Evolutionary conservation across 2,329 filamentous ascomycete genomes (phyloP).

Genomic region (Cladophialophora immunda): DNA sequence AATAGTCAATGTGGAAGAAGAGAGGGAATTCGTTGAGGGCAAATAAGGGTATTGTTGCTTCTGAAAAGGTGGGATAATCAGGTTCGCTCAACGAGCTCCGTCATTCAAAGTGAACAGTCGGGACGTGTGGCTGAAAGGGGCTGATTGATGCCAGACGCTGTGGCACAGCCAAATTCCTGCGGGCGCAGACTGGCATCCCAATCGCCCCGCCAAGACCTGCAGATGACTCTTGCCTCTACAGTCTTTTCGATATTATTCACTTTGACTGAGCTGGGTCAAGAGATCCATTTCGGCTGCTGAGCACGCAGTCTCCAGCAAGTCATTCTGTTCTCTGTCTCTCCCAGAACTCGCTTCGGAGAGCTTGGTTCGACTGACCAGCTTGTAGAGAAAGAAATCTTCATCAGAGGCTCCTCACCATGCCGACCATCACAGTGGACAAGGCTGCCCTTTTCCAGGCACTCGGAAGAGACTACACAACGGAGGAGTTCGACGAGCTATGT

Average conservation of each 20-base stretch:
- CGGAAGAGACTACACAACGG: constrained; percentile 86
- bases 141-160: constrained; percentile 8
- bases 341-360: neutral
- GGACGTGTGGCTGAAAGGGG: constrained; percentile 17
- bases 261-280: neutral
- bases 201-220: constrained; percentile 10
- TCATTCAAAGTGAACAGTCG: constrained; percentile 26
- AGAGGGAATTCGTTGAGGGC: constrained; percentile 4
- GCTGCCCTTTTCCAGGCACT: constrained; percentile 93
- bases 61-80: constrained; percentile 31
- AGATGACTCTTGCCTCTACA: constrained; percentile 9
- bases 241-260: constrained; percentile 2
- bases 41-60: constrained; percentile 19
- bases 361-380: neutral
- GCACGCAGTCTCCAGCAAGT: neutral
- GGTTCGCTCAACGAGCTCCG: constrained; percentile 27
- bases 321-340: neutral
- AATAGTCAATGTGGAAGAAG: neutral
- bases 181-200: neutral
- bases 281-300: neutral
- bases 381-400: neutral
- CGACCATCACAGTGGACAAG: constrained; percentile 96
- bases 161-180: constrained; percentile 10
- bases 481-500: constrained; percentile 96
- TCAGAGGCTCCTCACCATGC: constrained; percentile 69